Conservation (phyloP, 139 green algal species). For the Chlorella sp. region DNA sequence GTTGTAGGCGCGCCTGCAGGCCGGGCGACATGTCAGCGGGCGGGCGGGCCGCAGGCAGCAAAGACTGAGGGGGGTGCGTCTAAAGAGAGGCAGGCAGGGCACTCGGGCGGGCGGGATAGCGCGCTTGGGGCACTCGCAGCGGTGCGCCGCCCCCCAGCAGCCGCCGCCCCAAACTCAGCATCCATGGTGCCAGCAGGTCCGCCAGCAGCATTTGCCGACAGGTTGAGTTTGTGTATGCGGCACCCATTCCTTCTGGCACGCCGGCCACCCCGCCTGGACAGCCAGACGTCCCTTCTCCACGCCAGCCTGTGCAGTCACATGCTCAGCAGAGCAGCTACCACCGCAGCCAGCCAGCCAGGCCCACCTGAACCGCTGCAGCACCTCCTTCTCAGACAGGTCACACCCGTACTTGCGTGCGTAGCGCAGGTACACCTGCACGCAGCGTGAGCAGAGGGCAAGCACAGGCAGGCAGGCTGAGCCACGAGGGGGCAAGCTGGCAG, state of each 20-base stretch:
- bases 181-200: too few relatives aligned
- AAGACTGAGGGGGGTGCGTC: too few relatives aligned
- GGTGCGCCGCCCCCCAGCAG: too few relatives aligned
- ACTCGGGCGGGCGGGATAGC: background rate
- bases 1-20: slow-evolving; percentile 65
- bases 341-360: background rate
- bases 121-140: too few relatives aligned
- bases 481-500: background rate
- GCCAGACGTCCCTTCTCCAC: too few relatives aligned
- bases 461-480: background rate
- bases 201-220: too few relatives aligned
- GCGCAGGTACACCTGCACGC: slow-evolving; percentile 65
- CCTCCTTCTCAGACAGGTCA: slow-evolving; percentile 51
- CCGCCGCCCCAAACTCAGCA: too few relatives aligned
- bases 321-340: background rate
- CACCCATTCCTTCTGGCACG: too few relatives aligned
- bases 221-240: too few relatives aligned
- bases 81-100: background rate
- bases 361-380: slow-evolving; percentile 69
- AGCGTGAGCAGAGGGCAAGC: background rate
- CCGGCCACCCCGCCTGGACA: too few relatives aligned
- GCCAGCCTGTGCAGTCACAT: background rate
- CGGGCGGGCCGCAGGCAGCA: background rate
- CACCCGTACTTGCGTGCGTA: slow-evolving; percentile 67
- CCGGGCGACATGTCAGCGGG: background rate